A percentile compares a stretch with the other conserved stretches of the same genome.
phyloP scores from a whole-genome alignment of 352 stramenopile species.

The Globisporangium orthogonon region DNA sequence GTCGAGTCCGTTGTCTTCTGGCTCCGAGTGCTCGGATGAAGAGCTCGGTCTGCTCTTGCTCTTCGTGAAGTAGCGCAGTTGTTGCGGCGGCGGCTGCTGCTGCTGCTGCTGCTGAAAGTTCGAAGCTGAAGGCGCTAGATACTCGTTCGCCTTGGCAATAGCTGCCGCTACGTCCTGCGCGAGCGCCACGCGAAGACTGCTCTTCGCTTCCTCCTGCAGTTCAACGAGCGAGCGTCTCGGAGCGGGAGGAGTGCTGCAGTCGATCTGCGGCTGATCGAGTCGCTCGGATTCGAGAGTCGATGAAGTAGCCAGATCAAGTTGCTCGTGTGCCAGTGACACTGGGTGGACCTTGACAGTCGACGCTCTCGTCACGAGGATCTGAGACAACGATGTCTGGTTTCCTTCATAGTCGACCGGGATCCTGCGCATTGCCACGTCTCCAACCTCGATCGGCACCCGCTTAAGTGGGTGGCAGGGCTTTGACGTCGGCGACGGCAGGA shows the following conservation, averaged over 20 bases:
- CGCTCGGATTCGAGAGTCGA: background rate
- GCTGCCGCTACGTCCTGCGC: constrained; percentile 38
- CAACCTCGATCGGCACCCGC: constrained; percentile 48
- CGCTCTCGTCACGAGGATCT: constrained; percentile 30
- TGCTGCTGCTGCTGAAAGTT: background rate
- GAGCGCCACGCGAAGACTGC: constrained; percentile 21
- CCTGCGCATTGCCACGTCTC: constrained; percentile 52
- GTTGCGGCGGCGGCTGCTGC: too few species aligned
- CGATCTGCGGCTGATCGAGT: constrained; percentile 13
- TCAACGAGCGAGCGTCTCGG: constrained; percentile 4
- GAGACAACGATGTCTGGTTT: constrained; percentile 40
- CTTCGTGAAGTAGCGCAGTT: too few species aligned
- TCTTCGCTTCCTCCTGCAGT: constrained; percentile 4
- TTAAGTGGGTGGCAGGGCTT: constrained; percentile 44
- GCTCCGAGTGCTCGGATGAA: constrained; percentile 11
- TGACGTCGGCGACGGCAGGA: constrained; percentile 31
- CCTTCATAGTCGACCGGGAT: constrained; percentile 55
- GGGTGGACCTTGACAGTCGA: background rate
- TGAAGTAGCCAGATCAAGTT: background rate
- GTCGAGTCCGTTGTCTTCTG: constrained; percentile 25
- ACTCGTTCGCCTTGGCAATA: constrained; percentile 26
- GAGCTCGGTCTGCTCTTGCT: constrained; percentile 5
- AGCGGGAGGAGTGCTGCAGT: constrained; percentile 6
- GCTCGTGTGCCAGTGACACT: background rate
- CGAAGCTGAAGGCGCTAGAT: constrained; percentile 4